Evolutionary conservation across 768 basidiomycete genomes (phyloP).

Genomic region (Auriscalpium vulgare): DNA sequence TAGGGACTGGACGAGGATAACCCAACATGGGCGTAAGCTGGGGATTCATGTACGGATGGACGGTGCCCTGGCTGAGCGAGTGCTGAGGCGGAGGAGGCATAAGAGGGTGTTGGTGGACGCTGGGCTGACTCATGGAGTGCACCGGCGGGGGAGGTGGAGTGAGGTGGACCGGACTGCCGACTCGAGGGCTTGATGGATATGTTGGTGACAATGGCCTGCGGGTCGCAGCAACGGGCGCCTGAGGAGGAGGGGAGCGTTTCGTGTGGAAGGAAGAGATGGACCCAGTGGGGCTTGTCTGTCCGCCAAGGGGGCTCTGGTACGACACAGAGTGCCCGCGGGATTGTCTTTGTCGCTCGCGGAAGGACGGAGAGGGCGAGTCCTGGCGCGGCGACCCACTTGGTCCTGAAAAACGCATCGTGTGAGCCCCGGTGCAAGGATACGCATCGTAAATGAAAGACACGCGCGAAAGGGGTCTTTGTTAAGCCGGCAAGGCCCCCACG

Average conservation of each 20-base stretch:
- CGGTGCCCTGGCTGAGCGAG: conserved; percentile 2
- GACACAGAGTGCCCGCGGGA: conserved; percentile 12
- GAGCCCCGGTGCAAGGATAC: neutral
- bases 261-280: conserved; percentile 14
- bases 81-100: neutral
- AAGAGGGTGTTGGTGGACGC: conserved; percentile 1
- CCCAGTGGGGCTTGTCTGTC: conserved; percentile 12
- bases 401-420: conserved; percentile 1
- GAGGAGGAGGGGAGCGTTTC: conserved; percentile 12
- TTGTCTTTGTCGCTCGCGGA: conserved; percentile 13
- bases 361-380: conserved; percentile 12
- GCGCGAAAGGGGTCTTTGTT: neutral
- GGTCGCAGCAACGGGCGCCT: conserved; percentile 10
- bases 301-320: conserved; percentile 9
- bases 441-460: neutral
- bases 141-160: conserved; percentile 5
- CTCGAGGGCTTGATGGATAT: conserved; percentile 9
- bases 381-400: conserved; percentile 13
- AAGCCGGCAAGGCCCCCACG: neutral
- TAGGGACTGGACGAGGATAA: conserved; percentile 10
- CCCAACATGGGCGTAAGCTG: conserved; percentile 6
- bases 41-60: conserved; percentile 5
- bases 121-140: conserved; percentile 8
- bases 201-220: conserved; percentile 14
- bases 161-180: conserved; percentile 10